Conservation (phyloP, 495 filamentous ascomycete species). For the Staphylotrichum tortipilum region DNA sequence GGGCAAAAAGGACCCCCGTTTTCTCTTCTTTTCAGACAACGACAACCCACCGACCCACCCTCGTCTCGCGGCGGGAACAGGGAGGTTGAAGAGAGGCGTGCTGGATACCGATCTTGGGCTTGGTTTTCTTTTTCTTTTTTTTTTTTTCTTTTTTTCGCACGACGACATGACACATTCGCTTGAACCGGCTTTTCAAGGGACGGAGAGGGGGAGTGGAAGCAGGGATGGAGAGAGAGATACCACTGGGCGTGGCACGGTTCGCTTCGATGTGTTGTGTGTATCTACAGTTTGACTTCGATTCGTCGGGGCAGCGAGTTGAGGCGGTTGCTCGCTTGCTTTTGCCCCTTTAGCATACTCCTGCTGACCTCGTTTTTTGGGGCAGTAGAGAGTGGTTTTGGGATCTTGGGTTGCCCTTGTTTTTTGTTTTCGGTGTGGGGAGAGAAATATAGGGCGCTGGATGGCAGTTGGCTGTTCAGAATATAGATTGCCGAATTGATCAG, state of each 20-base stretch:
- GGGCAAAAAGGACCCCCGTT: too few relatives aligned
- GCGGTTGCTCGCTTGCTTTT: too few relatives aligned
- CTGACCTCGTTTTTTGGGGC: background rate
- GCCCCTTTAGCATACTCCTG: background rate
- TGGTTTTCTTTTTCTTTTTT: too few relatives aligned
- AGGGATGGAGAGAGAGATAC: too few relatives aligned
- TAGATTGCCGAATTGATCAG: background rate
- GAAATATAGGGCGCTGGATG: background rate
- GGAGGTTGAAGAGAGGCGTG: background rate
- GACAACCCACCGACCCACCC: too few relatives aligned
- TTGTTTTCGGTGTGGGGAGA: too few relatives aligned
- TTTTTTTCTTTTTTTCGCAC: background rate
- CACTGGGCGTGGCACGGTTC: too few relatives aligned
- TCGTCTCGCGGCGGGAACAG: background rate
- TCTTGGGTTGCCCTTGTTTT: background rate
- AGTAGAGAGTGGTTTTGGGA: background rate
- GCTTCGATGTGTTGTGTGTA: slow-evolving; percentile 6
- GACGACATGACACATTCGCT: slow-evolving; percentile 6
- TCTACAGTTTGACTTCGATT: slow-evolving; percentile 1
- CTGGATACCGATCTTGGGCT: slow-evolving; percentile 2
- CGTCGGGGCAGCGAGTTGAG: background rate
- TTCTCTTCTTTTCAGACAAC: too few relatives aligned
- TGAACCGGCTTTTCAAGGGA: background rate
- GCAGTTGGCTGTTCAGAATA: background rate
- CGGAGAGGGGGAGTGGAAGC: too few relatives aligned